These are phyloP conservation scores for Psilocybe mexicana DNA, from an alignment of 1,284 basidiomycete species.

Conservation along the genomic window DNA sequence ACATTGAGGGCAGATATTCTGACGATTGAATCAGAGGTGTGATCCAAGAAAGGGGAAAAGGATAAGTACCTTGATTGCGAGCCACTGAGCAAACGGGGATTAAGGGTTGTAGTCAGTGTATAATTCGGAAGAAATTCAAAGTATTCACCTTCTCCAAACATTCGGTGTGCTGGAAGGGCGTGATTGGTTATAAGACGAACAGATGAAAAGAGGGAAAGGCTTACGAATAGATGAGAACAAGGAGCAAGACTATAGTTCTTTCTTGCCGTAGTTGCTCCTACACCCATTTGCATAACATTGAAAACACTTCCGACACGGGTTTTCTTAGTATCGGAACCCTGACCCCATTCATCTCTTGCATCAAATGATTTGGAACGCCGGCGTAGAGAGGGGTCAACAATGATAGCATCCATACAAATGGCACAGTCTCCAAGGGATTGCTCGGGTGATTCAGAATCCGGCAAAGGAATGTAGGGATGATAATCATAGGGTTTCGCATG, in stretches of 20 bases:
- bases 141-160: slow-evolving; percentile 71
- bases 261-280: slow-evolving; percentile 45
- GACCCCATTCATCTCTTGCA: slow-evolving; percentile 26
- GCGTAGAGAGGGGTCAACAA: slow-evolving; percentile 47
- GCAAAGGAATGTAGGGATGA: slow-evolving; percentile 72
- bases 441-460: slow-evolving; percentile 73
- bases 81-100: slow-evolving; percentile 57
- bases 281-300: slow-evolving; percentile 45
- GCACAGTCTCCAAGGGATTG: slow-evolving; percentile 81
- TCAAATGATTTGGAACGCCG: slow-evolving; percentile 30
- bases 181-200: background rate
- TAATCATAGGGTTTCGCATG: slow-evolving; percentile 77
- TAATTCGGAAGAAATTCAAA: background rate
- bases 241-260: slow-evolving; percentile 84
- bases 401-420: slow-evolving; percentile 89
- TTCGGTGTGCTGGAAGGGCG: slow-evolving; percentile 66
- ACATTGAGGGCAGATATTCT: slow-evolving; percentile 48
- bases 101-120: background rate
- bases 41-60: background rate
- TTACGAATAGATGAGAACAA: slow-evolving; percentile 86
- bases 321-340: slow-evolving; percentile 24
- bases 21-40: background rate
- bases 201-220: slow-evolving; percentile 31
- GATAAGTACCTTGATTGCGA: slow-evolving; percentile 76
- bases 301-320: slow-evolving; percentile 36